Evolutionary conservation across 805 yeast species (phyloP), one percentile per base, ranked within the genome.

Genomic region (Sugiyamaella smithiae): DNA sequence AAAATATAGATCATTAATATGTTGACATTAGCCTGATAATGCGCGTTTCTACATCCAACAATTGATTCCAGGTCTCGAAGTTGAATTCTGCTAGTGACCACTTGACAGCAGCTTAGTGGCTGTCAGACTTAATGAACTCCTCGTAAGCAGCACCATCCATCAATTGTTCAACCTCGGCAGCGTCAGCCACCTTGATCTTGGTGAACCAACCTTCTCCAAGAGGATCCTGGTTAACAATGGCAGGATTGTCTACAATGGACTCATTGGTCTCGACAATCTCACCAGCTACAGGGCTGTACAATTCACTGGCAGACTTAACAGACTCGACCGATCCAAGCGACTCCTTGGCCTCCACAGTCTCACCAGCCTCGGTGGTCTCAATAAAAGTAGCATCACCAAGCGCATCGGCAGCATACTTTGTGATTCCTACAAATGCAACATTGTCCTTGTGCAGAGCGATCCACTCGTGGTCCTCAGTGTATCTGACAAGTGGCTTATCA

Each of bases 391-490:
- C 95, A 69, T 93, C 99, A 40, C 99, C 99, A 53, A 93, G 78
- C 5, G 98, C 95, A 62, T 89, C 96, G 19, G 97, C 84, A 16
- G 99, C 99, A 65, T 93, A 90, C 61, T 79, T 81, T 50, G 99
- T 89, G 68, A 93, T 88, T 25, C 99, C 99, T 48, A 91, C 74
- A 60, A 83, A 89, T 1, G 91, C 69, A 14, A 35, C 74, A 52
- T 87, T 87, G 68, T 90, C 96, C 23, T 79, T 78, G 66, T 86
- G 95, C 48, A 81, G 75, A 3, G 96, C 90, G 49, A 93, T 69
- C 97, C 97, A 91, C 72, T 91, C 99, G 73, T 91, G 99, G 64
- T 93, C 96, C 46, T 74, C 69, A 8, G 98, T 88, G 76, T 79
- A 90, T 69, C 55, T 54, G 49, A 68, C 62, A 8, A 50, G 37